These are phyloP conservation scores for Cyclaneusma minus DNA, from an alignment of 2,329 filamentous ascomycete genomes.

Conservation along the genomic window DNA sequence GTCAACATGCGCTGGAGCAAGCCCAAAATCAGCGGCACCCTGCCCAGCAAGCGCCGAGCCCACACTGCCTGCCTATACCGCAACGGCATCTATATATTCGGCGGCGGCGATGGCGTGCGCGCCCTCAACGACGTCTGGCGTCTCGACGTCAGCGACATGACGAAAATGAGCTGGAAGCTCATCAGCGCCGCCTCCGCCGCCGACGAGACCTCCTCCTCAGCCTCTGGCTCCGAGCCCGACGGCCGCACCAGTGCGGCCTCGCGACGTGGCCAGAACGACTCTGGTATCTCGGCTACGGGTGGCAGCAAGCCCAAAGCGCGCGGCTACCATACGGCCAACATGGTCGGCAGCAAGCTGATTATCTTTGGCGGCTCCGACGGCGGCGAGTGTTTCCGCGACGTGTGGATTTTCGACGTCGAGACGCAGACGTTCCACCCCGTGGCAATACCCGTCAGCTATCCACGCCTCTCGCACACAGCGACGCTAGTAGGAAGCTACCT, in stretches of 20 bases:
- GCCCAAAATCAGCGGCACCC: constrained; percentile 38
- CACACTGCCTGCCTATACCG: constrained; percentile 60
- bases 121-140: constrained; percentile 59
- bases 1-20: constrained; percentile 52
- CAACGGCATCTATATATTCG: constrained; percentile 58
- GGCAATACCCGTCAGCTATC: constrained; percentile 41
- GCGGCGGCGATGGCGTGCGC: constrained; percentile 53
- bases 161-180: constrained; percentile 53
- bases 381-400: constrained; percentile 57
- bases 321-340: constrained; percentile 59
- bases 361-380: constrained; percentile 57
- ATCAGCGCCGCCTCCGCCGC: constrained; percentile 30
- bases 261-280: constrained; percentile 7
- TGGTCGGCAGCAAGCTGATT: constrained; percentile 57
- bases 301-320: constrained; percentile 42
- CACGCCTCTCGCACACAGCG: constrained; percentile 51
- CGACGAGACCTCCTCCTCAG: constrained; percentile 22
- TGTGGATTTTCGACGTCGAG: constrained; percentile 59
- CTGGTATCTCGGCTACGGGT: too few species aligned
- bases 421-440: constrained; percentile 42
- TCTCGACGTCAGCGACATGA: constrained; percentile 49
- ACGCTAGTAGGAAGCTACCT: constrained; percentile 56
- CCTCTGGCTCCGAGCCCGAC: constrained; percentile 11
- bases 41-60: constrained; percentile 45
- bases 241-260: constrained; percentile 8